Base-by-base conservation (phyloP, 2,329 filamentous ascomycete species). In the Capronia americana region DNA sequence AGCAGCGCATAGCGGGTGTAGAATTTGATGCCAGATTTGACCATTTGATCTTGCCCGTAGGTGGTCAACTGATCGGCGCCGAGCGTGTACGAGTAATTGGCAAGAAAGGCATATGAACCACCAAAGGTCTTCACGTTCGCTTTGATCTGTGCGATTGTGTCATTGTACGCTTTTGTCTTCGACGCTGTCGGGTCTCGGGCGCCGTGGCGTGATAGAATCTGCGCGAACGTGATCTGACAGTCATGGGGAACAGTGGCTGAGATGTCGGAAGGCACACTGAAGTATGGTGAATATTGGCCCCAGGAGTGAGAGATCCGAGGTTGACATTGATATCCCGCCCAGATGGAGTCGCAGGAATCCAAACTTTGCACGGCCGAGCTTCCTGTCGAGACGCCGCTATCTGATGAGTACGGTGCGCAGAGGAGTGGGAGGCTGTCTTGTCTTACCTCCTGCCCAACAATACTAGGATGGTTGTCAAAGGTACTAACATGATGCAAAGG, bases 31-130 rank as follows among this genome's bases (percentile, higher is more conserved):
- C 58, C 58, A 11, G 58, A 61, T 2, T 53, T 41, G 48, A 61
- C 58, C 44, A 61, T 51, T 46, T 61, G 14, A n/a, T 61, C 28
- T 30, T 61, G 58, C 3, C 58, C 58, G 48, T 54, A 61, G 8
- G 58, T 61, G 28, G 58, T 61, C 48, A 61, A 41, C 26, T 61
- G 58, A 23, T 61, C 58, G 11, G 58, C 58, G 48, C 58, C 58
- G 28, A 61, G 58, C 12, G 46, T 61, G 24, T 61, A 61, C 46
- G 44, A 51, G 46, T 61, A 61, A 28, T 51, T 54, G n/a, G 46
- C 58, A 12, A 61, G n/a, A 28, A 61, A 61, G 3, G 30, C 46
- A 28, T 53, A 61, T 41, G 58, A 30, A 7, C 58, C 58, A 10
- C 12, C 20, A 48, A 61, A 61, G 28, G 12, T 38, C 23, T 53